Conservation (phyloP, 345 rosid genomes). For the Populus pruinosa region DNA sequence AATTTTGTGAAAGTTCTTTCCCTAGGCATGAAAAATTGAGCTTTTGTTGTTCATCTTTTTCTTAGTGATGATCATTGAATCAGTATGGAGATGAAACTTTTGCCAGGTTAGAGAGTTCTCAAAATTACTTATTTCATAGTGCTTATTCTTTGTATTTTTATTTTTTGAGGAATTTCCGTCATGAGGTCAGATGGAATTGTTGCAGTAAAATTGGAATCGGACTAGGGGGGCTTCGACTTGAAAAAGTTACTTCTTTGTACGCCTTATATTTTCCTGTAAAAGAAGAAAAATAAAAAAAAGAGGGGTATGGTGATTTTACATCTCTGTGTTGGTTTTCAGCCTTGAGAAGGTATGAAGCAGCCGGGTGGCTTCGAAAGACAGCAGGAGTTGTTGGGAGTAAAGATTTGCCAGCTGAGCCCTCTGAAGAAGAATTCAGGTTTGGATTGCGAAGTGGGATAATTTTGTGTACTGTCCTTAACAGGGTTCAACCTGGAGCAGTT, state of each 20-base stretch:
- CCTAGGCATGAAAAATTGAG: background rate
- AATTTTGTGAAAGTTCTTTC: background rate
- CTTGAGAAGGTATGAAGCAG: constrained; percentile 27
- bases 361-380: constrained; percentile 28
- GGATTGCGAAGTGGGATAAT: constrained; percentile 33
- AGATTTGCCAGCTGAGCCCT: constrained; percentile 33
- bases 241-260: background rate
- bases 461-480: constrained; percentile 31
- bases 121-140: background rate
- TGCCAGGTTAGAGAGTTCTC: background rate
- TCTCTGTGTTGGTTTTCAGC: constrained; percentile 10
- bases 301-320: background rate
- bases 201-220: background rate
- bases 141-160: background rate
- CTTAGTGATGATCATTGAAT: background rate
- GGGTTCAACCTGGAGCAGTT: constrained; percentile 32
- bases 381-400: constrained; percentile 26
- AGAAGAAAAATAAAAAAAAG: background rate
- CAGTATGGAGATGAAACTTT: background rate
- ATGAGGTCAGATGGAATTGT: background rate
- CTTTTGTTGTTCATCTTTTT: background rate
- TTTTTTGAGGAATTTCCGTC: background rate
- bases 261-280: background rate
- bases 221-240: background rate
- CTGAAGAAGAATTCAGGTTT: constrained; percentile 33